phyloP scores from a whole-genome alignment of 139 green algal genomes.

The Volvox africanus region DNA sequence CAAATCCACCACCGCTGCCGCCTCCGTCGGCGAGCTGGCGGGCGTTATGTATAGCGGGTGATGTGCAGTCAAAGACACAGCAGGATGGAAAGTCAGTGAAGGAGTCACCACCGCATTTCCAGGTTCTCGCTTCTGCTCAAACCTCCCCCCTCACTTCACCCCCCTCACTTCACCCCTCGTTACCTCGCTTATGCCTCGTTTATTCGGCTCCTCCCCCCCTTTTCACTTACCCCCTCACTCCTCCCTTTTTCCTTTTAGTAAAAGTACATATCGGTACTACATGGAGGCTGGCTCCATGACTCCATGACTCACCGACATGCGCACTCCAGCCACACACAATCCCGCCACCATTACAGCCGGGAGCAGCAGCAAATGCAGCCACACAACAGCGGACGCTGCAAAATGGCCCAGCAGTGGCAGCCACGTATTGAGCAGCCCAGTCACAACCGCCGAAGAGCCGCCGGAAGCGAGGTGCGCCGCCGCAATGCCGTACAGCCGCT shows the following conservation, averaged over 20 bases:
- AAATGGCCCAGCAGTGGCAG: conserved; percentile 38
- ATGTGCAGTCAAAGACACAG: too few relatives aligned
- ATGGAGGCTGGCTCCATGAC: too few relatives aligned
- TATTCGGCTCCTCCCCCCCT: too few relatives aligned
- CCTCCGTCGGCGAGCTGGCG: background rate
- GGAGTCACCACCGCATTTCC: too few relatives aligned
- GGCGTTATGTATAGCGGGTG: background rate
- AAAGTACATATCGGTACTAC: too few relatives aligned
- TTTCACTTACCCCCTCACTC: too few relatives aligned
- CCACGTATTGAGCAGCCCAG: conserved; percentile 41
- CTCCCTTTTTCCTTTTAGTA: too few relatives aligned
- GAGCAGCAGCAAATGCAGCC: conserved; percentile 51
- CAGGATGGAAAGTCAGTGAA: too few relatives aligned
- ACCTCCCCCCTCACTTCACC: too few relatives aligned
- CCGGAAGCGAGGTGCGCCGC: background rate
- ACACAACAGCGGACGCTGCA: conserved; percentile 29
- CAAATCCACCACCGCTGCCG: background rate
- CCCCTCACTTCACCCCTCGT: too few relatives aligned
- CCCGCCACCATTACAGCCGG: conserved; percentile 21
- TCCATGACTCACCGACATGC: background rate
- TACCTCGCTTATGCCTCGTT: too few relatives aligned
- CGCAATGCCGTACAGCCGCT: background rate
- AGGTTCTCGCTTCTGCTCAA: too few relatives aligned
- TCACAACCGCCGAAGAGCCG: background rate
- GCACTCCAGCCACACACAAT: conserved; percentile 9